Evolutionary conservation across 2,329 filamentous ascomycete genomes (phyloP), one percentile per base, ranked within the genome.

Genomic region (Neonectria hederae): DNA sequence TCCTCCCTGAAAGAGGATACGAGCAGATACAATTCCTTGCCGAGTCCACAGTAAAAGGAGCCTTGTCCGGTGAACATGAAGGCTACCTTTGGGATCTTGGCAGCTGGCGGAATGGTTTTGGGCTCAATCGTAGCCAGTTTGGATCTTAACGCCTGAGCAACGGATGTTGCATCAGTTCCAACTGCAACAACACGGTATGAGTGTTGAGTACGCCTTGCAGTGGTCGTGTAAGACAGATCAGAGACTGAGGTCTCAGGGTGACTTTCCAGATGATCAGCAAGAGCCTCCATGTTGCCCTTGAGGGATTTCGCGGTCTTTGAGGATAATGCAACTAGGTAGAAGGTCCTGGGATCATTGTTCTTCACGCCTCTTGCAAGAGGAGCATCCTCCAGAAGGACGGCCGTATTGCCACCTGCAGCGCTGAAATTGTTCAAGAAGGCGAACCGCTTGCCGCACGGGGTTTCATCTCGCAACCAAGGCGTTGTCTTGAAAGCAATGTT

Each of bases 391-490:
- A 92, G 72, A 7, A 92, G 76, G 24, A 92, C 75, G 17, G 88
- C 87, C 1, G 90, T 91, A 77, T 93, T 93, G 35, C 90, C 90
- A 68, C 90, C 90, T 57, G 90, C 89, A 7, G 90, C 90, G 66
- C 86, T 87, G 74, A 91, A 92, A 78, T 91, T 91, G 80, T 92
- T 92, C 66, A 91, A 76, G 63, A 87, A 86, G 9, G 85, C 78
- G 5, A 80, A 77, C 28, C 83, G 79, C 2, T 81, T 82, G 71
- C 81, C 83, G 22, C 82, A 81, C 52, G 51, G 43, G 3, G 21
- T 13, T 8, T 86, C 79, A 30, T 77, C 78, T 54, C 87, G 81
- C 63, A 72, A 72, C 76, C 87, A 86, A 0, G 83, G 81, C 0
- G 83, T 85, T 54, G 82, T 74, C 67, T 87, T 79, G 65, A 85